Conservation (phyloP, 441 rosid species). For the Adansonia madagascariensis region DNA sequence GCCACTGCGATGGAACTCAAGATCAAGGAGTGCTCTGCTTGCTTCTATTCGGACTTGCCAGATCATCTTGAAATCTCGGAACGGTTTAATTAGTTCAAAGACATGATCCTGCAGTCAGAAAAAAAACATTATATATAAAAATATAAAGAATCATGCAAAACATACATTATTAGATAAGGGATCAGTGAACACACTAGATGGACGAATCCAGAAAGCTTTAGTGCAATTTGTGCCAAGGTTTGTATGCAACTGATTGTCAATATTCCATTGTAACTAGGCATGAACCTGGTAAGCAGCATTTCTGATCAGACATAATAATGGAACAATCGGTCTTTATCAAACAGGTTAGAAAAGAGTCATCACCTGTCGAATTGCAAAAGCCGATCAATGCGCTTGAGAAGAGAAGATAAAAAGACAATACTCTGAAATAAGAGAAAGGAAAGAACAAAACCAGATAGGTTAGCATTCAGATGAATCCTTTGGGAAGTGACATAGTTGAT, state of each 20-base stretch:
- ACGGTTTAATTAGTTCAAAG: constrained; percentile 72
- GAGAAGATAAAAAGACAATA: constrained; percentile 74
- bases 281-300: constrained; percentile 56
- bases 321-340: constrained; percentile 4
- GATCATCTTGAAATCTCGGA: constrained; percentile 55
- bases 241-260: constrained; percentile 92
- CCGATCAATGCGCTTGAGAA: constrained; percentile 87
- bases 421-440: constrained; percentile 62
- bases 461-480: constrained; percentile 25
- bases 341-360: constrained; percentile 35
- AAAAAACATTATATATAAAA: constrained; percentile 24
- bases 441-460: constrained; percentile 22
- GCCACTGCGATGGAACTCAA: constrained; percentile 85
- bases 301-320: constrained; percentile 29
- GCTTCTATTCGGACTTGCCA: constrained; percentile 83
- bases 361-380: constrained; percentile 99
- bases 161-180: constrained; percentile 22
- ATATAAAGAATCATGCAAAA: constrained; percentile 27
- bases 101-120: constrained; percentile 68
- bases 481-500: constrained; percentile 2
- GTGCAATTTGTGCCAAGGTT: constrained; percentile 82
- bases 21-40: constrained; percentile 85
- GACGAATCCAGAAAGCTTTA: constrained; percentile 80
- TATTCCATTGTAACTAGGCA: constrained; percentile 96
- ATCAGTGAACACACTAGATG: constrained; percentile 57